These are phyloP conservation scores for Spathaspora sp. DNA, from an alignment of 1,139 yeast genomes.

Conservation along the genomic window DNA sequence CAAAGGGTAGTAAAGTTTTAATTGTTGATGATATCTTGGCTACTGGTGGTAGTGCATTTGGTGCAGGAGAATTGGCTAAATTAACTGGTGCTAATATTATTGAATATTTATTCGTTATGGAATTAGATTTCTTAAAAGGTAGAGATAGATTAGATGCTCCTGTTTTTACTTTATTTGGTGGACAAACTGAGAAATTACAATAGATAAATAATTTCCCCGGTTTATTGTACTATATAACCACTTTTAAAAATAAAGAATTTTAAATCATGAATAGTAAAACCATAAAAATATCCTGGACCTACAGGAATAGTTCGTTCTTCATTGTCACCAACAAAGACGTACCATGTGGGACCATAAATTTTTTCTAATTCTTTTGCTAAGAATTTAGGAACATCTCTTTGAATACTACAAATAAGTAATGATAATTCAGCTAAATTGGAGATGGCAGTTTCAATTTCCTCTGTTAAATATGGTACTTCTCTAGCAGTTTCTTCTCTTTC, in stretches of 20 bases:
- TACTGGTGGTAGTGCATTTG: conserved; percentile 94
- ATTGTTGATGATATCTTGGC: conserved; percentile 96
- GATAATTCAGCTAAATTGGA: too few species aligned
- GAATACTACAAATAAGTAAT: too few species aligned
- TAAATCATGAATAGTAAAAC: conserved; percentile 76
- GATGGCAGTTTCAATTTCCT: too few species aligned
- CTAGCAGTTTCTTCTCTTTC: too few species aligned
- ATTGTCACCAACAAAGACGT: too few species aligned
- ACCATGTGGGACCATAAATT: too few species aligned
- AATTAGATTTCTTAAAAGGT: conserved; percentile 91
- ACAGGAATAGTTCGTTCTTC: too few species aligned
- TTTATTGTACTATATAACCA: neutral
- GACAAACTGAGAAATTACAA: conserved; percentile 60
- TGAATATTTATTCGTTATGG: conserved; percentile 88
- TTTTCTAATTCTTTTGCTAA: too few species aligned
- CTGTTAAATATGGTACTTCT: too few species aligned
- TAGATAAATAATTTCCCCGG: neutral
- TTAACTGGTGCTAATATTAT: conserved; percentile 65
- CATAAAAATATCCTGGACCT: conserved; percentile 77
- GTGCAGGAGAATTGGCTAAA: conserved; percentile 84
- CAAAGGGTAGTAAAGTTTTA: conserved; percentile 76
- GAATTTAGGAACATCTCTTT: too few species aligned
- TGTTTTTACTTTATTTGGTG: conserved; percentile 81
- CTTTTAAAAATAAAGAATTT: conserved; percentile 78
- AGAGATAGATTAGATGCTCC: conserved; percentile 85